Base-by-base conservation (phyloP, 345 rosid species). In the Euphorbia tirucalli region DNA sequence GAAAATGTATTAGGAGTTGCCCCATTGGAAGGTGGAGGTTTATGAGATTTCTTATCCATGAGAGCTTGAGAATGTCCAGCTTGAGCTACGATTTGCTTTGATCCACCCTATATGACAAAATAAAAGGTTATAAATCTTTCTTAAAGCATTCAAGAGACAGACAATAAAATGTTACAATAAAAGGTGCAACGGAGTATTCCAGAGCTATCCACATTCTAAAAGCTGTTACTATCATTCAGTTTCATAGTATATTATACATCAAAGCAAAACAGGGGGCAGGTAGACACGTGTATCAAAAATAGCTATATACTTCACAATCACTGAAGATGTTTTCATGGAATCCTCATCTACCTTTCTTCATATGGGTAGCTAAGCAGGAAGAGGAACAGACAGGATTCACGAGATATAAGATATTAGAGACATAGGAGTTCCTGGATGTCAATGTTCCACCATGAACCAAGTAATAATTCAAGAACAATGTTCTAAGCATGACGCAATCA, bases 101-200 rank as follows among this genome's bases (percentile, higher is more conserved):
- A 77, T 81, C 98, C 97, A 50, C 83, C 87, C 97, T 91, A 70
- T 3, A 44, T 69, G 57, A 65, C 41, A 66, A 61, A 61, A 76
- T 59, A 63, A 46, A 74, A 31, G 18, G 62, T 24, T 24, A 62
- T 24, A 44, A 56, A 28, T 68, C 27, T 30, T 11, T 19, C 24
- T 61, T 4, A n/a, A 30, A 39, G 32, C 62, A 70, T 24, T 39
- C 32, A 60, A 48, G 10, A 57, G 28, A 54, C 3, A 19, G 44
- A 37, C 19, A 35, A 59, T 14, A 22, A 32, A 24, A 37, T 19
- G 35, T 0, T 5, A 22, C n/a, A 64, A 22, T n/a, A 55, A 55
- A 24, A 55, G 27, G 59, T 15, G 1, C 28, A n/a, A 22, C 27
- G 21, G 11, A 21, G 59, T 55, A 21, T 55, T n/a, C 27, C 59